phyloP scores from a whole-genome alignment of 768 basidiomycete genomes.

The Amanita thiersii region DNA sequence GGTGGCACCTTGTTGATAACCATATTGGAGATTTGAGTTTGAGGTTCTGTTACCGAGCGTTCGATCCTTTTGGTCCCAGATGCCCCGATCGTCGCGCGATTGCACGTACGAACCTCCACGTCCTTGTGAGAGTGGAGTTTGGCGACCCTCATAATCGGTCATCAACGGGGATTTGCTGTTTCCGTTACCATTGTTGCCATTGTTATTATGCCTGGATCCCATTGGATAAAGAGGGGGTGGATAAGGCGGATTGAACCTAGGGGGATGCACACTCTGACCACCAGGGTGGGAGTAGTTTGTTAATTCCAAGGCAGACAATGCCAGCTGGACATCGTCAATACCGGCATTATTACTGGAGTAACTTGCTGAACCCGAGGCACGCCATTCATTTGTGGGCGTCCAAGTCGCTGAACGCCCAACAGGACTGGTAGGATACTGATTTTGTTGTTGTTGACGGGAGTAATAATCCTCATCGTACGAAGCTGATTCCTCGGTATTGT shows the following conservation, averaged over 20 bases:
- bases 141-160: conserved; percentile 61
- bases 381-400: conserved; percentile 59
- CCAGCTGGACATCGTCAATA: conserved; percentile 74
- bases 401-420: conserved; percentile 63
- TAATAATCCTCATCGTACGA: conserved; percentile 57
- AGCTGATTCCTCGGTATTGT: conserved; percentile 40
- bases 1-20: conserved; percentile 40
- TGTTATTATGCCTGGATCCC: conserved; percentile 28
- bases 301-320: conserved; percentile 63
- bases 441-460: conserved; percentile 27
- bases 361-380: conserved; percentile 23
- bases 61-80: conserved; percentile 67
- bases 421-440: conserved; percentile 45
- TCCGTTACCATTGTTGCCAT: conserved; percentile 23
- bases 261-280: conserved; percentile 55
- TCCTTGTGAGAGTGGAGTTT: conserved; percentile 42
- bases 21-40: conserved; percentile 62
- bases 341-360: conserved; percentile 23
- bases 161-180: conserved; percentile 42
- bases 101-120: conserved; percentile 32
- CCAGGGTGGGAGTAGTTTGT: conserved; percentile 32
- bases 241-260: conserved; percentile 54
- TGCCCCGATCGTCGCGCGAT: conserved; percentile 13
- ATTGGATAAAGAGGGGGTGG: conserved; percentile 39
- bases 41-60: conserved; percentile 48